Conservation (phyloP, 2,329 filamentous ascomycete genomes). For the Ophiostoma piceae region DNA sequence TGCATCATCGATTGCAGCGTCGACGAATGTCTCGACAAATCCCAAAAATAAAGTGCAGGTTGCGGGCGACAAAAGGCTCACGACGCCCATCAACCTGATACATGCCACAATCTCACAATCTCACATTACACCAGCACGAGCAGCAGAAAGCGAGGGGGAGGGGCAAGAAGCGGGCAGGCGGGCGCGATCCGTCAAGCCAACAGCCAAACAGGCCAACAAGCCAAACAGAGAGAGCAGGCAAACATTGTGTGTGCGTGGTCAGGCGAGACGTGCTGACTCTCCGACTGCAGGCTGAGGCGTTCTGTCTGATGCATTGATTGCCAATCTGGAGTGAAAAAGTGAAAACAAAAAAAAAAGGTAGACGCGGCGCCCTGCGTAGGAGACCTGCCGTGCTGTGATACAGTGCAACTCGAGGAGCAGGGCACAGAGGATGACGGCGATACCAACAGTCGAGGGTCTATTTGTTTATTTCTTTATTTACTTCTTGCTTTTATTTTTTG, state of each 20-base stretch:
- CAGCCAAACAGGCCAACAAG: too few relatives aligned
- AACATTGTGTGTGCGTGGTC: not conserved
- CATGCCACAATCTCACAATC: not conserved
- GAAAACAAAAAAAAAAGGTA: not conserved
- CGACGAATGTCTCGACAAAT: too few relatives aligned
- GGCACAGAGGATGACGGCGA: not conserved
- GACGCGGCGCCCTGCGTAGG: conserved; percentile 4
- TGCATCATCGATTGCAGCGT: not conserved
- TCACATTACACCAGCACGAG: not conserved
- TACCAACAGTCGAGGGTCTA: not conserved
- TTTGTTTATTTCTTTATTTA: not conserved
- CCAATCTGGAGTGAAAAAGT: too few relatives aligned
- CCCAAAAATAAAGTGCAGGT: too few relatives aligned
- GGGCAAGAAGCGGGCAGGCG: not conserved
- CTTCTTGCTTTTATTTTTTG: not conserved
- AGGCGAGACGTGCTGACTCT: too few relatives aligned
- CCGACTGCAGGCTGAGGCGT: not conserved
- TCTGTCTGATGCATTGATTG: not conserved
- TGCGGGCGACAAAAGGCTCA: not conserved
- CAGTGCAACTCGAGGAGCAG: not conserved
- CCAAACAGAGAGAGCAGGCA: not conserved
- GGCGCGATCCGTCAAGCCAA: not conserved
- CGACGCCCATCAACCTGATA: not conserved
- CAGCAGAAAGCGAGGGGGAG: not conserved
- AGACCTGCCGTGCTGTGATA: conserved; percentile 7